phyloP scores from a whole-genome alignment of 2,329 filamentous ascomycete genomes.

The Paracorniculantispora psalliotae region DNA sequence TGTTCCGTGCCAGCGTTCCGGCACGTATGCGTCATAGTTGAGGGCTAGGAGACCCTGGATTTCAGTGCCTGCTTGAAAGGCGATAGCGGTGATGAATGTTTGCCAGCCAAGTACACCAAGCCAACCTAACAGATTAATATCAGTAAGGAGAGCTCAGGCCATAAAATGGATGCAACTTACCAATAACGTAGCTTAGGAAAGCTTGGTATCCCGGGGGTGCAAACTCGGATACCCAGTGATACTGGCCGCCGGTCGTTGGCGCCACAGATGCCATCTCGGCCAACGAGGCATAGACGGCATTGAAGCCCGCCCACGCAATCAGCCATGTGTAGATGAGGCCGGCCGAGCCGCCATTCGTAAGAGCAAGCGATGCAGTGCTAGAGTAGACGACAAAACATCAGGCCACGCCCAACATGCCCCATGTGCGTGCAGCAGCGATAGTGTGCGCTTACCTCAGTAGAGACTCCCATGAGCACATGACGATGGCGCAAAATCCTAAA shows the following conservation, averaged over 20 bases:
- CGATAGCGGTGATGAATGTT: conserved; percentile 28
- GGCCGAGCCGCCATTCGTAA: conserved; percentile 34
- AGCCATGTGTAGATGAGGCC: conserved; percentile 38
- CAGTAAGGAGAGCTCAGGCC: too few relatives aligned
- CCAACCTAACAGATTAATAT: conserved; percentile 26
- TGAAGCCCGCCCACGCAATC: conserved; percentile 27
- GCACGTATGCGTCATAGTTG: conserved; percentile 29
- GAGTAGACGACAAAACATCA: conserved; percentile 60
- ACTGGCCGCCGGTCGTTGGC: conserved; percentile 49
- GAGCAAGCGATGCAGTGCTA: conserved; percentile 40
- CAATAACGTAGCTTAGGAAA: conserved; percentile 41
- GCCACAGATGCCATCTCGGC: conserved; percentile 44
- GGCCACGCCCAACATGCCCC: neutral
- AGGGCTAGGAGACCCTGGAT: conserved; percentile 35
- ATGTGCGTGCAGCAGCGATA: neutral
- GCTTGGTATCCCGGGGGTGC: conserved; percentile 40
- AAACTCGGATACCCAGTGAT: conserved; percentile 50
- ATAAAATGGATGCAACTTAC: too few relatives aligned
- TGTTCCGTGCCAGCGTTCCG: conserved; percentile 37
- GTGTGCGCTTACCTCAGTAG: conserved; percentile 22
- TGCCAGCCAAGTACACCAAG: conserved; percentile 37
- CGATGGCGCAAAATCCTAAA: conserved; percentile 52
- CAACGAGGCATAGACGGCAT: conserved; percentile 31
- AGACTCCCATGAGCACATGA: conserved; percentile 38
- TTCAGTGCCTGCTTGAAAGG: conserved; percentile 34